phyloP scores from a whole-genome alignment of 2,329 filamentous ascomycete species.

The Cercospora janseana region DNA sequence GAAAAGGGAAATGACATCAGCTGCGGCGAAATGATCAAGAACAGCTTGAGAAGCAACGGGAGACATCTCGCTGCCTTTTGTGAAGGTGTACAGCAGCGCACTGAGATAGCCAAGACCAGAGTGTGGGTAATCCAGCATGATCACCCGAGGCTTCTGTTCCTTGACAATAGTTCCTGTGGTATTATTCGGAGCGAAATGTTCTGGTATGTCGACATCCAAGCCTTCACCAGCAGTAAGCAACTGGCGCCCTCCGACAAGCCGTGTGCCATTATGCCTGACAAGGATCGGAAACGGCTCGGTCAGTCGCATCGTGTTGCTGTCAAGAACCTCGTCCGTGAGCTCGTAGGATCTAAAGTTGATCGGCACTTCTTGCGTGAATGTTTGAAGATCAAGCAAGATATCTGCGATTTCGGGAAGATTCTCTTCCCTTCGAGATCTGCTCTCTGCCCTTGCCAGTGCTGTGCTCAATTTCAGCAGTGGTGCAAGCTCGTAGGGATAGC shows the following conservation, averaged over 20 bases:
- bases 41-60: constrained; percentile 16
- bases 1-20: constrained; percentile 72
- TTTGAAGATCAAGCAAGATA: constrained; percentile 65
- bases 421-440: not conserved
- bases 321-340: constrained; percentile 80
- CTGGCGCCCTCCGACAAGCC: not conserved
- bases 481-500: constrained; percentile 81
- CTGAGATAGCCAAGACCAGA: constrained; percentile 78
- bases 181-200: constrained; percentile 47
- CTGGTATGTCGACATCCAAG: constrained; percentile 6
- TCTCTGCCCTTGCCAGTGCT: constrained; percentile 23
- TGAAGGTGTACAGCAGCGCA: constrained; percentile 67
- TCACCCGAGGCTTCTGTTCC: constrained; percentile 71
- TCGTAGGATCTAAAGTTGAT: constrained; percentile 70
- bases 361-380: constrained; percentile 76
- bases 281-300: constrained; percentile 64
- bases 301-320: constrained; percentile 74
- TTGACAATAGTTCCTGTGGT: constrained; percentile 71
- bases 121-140: constrained; percentile 72
- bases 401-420: constrained; percentile 17
- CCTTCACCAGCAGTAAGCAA: constrained; percentile 10
- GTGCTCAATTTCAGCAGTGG: constrained; percentile 61
- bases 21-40: constrained; percentile 60
- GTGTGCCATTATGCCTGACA: constrained; percentile 28
- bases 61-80: constrained; percentile 48